Evolutionary conservation across 2,329 filamentous ascomycete genomes (phyloP), one percentile per base, ranked within the genome.

Genomic region (Neurospora crassa): DNA sequence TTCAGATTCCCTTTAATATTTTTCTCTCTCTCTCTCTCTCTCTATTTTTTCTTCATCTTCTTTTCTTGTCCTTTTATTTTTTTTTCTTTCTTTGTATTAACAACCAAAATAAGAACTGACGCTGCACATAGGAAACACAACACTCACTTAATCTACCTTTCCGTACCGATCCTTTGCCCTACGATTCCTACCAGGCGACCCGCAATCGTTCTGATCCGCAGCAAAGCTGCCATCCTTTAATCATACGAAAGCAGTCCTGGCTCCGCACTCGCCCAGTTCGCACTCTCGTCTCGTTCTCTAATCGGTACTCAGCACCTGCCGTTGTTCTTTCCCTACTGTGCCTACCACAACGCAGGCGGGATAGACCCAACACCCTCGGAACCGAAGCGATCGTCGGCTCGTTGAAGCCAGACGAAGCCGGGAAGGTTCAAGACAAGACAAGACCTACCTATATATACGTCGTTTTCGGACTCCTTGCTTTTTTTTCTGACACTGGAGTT

Each of bases 241-340:
- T 8, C 29, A 71, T 29, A 11, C 24, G 24, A 70, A 8, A 29
- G 11, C 20, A 29, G 68, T 68, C 42, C n/a, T n/a, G n/a, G n/a
- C n/a, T 70, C 70, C 37, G 24, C 34, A 1, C 37, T 42, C 12
- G 7, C n/a, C 40, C 41, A 68, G 6, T 18, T 20, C 6, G 70
- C 53, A 2, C 6, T 37, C 34, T 8, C 7, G 34, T 37, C 4
- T 34, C 20, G 11, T n/a, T n/a, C n/a, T n/a, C n/a, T n/a, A n/a
- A n/a, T n/a, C n/a, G n/a, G n/a, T n/a, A 11, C 18, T 68, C 12
- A 71, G 18, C 59, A 71, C 42, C 43, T 71, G 68, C 1, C 68
- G 40, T 63, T 68, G 63, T 1, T 68, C 68, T 43, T 68, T 68
- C 2, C 70, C 70, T 7, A n/a, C n/a, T n/a, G n/a, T n/a, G n/a